Conservation (phyloP, 257 asterid genomes). For the Solanum lignicaule region DNA sequence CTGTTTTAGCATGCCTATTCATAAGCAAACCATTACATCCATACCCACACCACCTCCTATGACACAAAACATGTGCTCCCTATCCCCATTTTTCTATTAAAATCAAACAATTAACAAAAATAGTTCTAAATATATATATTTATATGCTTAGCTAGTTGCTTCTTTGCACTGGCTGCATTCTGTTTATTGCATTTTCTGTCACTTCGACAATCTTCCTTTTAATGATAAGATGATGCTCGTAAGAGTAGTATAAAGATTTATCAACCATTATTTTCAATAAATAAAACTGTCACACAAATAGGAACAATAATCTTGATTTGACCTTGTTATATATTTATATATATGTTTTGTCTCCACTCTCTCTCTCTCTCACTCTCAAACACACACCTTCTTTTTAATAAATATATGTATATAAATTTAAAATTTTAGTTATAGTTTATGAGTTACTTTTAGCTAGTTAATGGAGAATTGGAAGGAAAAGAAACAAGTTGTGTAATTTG, state of each 20-base stretch:
- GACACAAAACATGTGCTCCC: not conserved
- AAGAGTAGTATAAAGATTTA: not conserved
- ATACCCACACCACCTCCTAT: not conserved
- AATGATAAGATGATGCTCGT: not conserved
- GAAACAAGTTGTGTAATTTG: not conserved
- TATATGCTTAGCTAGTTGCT: not conserved
- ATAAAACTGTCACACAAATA: not conserved
- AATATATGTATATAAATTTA: not conserved
- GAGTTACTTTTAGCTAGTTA: not conserved
- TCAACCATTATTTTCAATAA: not conserved
- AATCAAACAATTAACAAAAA: not conserved
- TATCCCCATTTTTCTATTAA: not conserved
- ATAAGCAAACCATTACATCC: slow-evolving; percentile 2
- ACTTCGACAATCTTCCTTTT: not conserved
- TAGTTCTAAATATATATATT: too few relatives aligned
- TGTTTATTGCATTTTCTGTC: not conserved
- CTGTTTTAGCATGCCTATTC: slow-evolving; percentile 6
- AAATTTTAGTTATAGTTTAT: not conserved
- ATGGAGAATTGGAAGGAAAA: not conserved
- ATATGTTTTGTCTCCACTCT: not conserved
- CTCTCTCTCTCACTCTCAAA: not conserved
- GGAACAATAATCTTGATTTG: not conserved
- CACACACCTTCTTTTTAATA: not conserved
- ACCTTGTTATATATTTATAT: not conserved
- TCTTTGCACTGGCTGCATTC: not conserved